Evolutionary conservation across 2,329 filamentous ascomycete species (phyloP).

Genomic region (Aspergillus chevalieri): DNA sequence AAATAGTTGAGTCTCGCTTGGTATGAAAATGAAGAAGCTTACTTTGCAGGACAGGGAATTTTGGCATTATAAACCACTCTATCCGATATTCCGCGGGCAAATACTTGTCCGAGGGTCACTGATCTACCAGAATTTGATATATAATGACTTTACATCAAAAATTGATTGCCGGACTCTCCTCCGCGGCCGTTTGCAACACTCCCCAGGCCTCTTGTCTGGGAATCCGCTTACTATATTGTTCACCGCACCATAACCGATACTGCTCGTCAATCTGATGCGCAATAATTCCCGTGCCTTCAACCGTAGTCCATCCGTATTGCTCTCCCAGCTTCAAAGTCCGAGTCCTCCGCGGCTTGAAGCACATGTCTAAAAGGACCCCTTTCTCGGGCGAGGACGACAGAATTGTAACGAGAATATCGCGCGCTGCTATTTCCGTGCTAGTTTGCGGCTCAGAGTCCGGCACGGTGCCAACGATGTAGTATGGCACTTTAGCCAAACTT

Average conservation of each 20-base stretch:
- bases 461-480: slow-evolving; percentile 36
- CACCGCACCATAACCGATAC: slow-evolving; percentile 34
- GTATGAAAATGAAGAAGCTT: no score
- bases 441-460: slow-evolving; percentile 33
- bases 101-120: background rate
- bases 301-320: slow-evolving; percentile 27
- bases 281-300: slow-evolving; percentile 39
- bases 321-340: slow-evolving; percentile 31
- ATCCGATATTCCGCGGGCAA: background rate
- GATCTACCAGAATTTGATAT: background rate
- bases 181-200: slow-evolving; percentile 26
- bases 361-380: slow-evolving; percentile 39
- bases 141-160: slow-evolving; percentile 3
- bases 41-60: no score
- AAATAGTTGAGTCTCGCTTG: no score
- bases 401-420: slow-evolving; percentile 21
- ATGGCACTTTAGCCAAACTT: slow-evolving; percentile 15
- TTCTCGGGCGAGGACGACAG: slow-evolving; percentile 16
- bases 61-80: no score
- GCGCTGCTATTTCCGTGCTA: slow-evolving; percentile 20
- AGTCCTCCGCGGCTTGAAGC: slow-evolving; percentile 38
- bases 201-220: slow-evolving; percentile 26
- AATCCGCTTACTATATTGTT: slow-evolving; percentile 18
- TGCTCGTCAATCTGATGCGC: slow-evolving; percentile 38
- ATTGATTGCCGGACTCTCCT: slow-evolving; percentile 31